Evolutionary conservation across 2,329 filamentous ascomycete genomes (phyloP).

Genomic region (Penicillium sumatraense): DNA sequence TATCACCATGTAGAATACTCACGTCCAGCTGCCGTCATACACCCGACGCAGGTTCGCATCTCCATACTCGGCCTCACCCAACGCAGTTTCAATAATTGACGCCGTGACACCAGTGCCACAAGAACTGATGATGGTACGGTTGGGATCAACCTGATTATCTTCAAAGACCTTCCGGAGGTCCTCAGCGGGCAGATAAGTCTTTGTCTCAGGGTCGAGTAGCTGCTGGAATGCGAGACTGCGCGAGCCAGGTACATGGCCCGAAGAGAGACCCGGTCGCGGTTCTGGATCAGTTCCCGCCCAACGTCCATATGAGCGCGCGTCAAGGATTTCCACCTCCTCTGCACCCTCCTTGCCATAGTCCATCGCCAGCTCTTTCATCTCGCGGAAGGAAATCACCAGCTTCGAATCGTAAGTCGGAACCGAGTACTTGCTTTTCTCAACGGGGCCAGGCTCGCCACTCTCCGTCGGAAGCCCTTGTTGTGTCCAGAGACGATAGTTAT

Average conservation of each 20-base stretch:
- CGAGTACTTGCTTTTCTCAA: slow-evolving; percentile 51
- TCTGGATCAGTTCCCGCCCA: slow-evolving; percentile 85
- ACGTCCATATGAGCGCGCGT: slow-evolving; percentile 78
- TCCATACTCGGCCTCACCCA: slow-evolving; percentile 78
- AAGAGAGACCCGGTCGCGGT: slow-evolving; percentile 81
- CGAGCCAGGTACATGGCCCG: slow-evolving; percentile 89
- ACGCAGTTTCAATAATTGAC: slow-evolving; percentile 83
- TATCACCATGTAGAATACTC: slow-evolving; percentile 50
- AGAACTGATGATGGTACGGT: slow-evolving; percentile 80
- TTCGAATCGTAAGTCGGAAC: slow-evolving; percentile 61
- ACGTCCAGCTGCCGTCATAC: slow-evolving; percentile 99
- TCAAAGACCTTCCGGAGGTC: slow-evolving; percentile 77
- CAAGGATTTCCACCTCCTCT: slow-evolving; percentile 84
- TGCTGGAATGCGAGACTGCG: slow-evolving; percentile 80
- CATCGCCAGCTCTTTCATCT: slow-evolving; percentile 75
- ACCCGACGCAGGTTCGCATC: slow-evolving; percentile 69
- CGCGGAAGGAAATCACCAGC: slow-evolving; percentile 79
- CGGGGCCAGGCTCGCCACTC: slow-evolving; percentile 60
- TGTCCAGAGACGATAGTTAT: slow-evolving; percentile 96
- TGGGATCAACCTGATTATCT: slow-evolving; percentile 76
- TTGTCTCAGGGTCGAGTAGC: slow-evolving; percentile 80
- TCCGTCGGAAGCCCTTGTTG: slow-evolving; percentile 81
- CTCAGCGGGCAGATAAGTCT: slow-evolving; percentile 73
- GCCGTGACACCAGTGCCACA: slow-evolving; percentile 96
- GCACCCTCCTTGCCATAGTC: slow-evolving; percentile 81